Evolutionary conservation across 2,329 filamentous ascomycete species (phyloP).

Genomic region (Pestalotiopsis sp.): DNA sequence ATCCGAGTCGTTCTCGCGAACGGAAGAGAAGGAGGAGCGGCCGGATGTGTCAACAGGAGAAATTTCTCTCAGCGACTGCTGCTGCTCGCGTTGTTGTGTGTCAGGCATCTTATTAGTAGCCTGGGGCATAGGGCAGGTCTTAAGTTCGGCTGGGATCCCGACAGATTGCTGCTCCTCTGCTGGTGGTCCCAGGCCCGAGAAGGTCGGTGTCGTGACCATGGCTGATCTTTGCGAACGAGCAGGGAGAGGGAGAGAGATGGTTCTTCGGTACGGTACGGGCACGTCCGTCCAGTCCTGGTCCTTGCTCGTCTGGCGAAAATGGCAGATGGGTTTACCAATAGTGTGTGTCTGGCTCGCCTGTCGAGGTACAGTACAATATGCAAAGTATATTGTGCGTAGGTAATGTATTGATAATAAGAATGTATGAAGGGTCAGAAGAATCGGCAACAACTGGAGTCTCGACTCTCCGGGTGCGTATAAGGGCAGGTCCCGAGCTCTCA

Average conservation of each 20-base stretch:
- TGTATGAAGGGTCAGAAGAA: background rate
- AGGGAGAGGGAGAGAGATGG: background rate
- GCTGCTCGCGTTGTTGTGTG: conserved; percentile 22
- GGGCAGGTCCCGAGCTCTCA: background rate
- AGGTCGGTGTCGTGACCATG: conserved; percentile 24
- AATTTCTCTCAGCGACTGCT: conserved; percentile 20
- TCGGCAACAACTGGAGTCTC: background rate
- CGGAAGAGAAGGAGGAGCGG: conserved; percentile 64
- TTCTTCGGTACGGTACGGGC: background rate
- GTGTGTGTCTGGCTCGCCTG: conserved; percentile 18
- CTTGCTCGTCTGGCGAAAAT: conserved; percentile 18
- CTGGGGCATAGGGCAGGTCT: conserved; percentile 23
- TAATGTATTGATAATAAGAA: background rate
- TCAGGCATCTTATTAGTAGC: conserved; percentile 26
- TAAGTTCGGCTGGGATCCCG: conserved; percentile 19
- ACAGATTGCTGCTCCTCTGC: conserved; percentile 17
- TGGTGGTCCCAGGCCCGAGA: conserved; percentile 20
- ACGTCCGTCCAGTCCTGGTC: background rate
- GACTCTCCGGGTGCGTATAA: background rate
- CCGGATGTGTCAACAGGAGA: conserved; percentile 37
- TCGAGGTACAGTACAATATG: background rate
- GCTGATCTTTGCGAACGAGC: conserved; percentile 16
- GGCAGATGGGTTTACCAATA: conserved; percentile 28
- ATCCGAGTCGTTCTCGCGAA: conserved; percentile 61
- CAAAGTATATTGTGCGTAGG: background rate